Conservation (phyloP, 2,329 filamentous ascomycete species). For the Sclerotinia borealis region DNA sequence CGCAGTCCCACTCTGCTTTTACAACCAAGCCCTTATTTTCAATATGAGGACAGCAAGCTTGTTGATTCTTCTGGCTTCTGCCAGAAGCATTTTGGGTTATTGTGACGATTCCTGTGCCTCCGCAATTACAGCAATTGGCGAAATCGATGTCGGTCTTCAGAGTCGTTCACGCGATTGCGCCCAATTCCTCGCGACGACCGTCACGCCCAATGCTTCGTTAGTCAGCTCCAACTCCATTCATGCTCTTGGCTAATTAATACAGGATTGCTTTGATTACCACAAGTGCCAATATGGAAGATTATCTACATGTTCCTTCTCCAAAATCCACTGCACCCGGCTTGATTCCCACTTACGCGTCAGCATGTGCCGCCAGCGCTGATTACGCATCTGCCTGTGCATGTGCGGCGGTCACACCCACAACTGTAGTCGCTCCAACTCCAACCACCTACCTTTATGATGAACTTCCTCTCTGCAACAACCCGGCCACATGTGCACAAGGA, state of each 20-base stretch:
- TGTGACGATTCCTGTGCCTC: conserved; percentile 7
- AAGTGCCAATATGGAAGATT: conserved; percentile 2
- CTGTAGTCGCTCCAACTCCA: neutral
- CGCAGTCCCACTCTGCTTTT: neutral
- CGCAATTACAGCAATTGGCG: conserved; percentile 6
- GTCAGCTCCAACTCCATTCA: neutral
- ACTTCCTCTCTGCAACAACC: neutral
- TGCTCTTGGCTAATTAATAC: neutral
- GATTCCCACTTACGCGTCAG: conserved; percentile 9
- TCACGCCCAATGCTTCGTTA: conserved; percentile 9
- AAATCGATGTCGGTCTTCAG: conserved; percentile 1
- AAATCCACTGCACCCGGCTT: neutral
- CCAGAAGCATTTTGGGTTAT: neutral
- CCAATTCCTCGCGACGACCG: neutral
- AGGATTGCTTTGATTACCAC: conserved; percentile 3
- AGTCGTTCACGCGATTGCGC: conserved; percentile 11
- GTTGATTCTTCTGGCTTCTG: conserved; percentile 5
- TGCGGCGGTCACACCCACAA: neutral
- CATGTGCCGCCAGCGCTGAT: neutral
- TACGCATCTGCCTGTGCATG: conserved; percentile 12
- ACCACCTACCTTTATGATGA: conserved; percentile 3
- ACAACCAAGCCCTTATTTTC: neutral
- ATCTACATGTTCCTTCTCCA: neutral
- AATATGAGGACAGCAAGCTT: conserved; percentile 9
- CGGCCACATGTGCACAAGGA: neutral